Evolutionary conservation across 2,329 filamentous ascomycete genomes (phyloP), one percentile per base, ranked within the genome.

Genomic region (Epichloe festucae): DNA sequence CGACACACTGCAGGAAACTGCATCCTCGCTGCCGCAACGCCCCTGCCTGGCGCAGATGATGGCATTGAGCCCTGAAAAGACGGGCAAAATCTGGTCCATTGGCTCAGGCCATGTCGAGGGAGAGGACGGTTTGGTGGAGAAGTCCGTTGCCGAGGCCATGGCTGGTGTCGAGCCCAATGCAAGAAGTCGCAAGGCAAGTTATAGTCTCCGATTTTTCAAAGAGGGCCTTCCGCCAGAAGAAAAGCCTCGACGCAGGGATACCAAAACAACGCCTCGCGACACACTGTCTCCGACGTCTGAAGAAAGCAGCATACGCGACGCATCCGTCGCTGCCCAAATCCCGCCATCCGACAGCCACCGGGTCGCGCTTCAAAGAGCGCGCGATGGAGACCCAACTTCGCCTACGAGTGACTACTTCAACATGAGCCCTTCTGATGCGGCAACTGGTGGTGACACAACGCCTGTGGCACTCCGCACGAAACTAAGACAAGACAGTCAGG

Each of bases 161-260:
- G 73, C 77, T 17, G 79, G 79, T 2, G 69, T 76, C n/a, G 80
- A 83, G 58, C 78, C 73, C 58, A 82, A 78, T 60, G 76, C 77
- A 45, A 77, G 81, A 50, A 87, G 81, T 59, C 77, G 81, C 57
- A 85, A 84, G 64, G 77, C 81, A 40, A 84, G 80, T 59, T 81
- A 84, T 63, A 82, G 79, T 56, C 67, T 85, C 53, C 73, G 81
- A 2, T 81, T 84, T 59, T 85, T 85, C 70, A 81, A 79, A 55
- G 80, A 84, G 63, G 81, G 79, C 36, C 66, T 83, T 17, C 78
- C 79, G n/a, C 62, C 65, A 3, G 76, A 81, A 50, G 78, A 83
- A 44, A 77, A 76, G 60, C 61, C 65, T 42, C 77, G 75, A 58
- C 76, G 73, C 57, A 76, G 71, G 56, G 80, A 81, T 11, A 63